phyloP scores from a whole-genome alignment of 345 rosid species.

The Luvunga scandens region DNA sequence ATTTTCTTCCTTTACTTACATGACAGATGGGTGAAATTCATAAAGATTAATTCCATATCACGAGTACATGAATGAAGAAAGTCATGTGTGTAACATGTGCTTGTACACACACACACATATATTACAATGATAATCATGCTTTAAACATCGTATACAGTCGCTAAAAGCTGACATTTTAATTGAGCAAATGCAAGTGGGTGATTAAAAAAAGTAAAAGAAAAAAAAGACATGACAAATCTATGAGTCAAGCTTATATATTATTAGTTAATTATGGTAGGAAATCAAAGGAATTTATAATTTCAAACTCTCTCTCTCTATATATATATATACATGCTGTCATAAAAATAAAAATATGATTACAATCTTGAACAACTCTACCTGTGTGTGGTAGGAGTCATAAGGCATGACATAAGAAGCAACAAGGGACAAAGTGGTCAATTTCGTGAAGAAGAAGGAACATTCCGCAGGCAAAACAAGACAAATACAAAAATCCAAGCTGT shows the following conservation, averaged over 20 bases:
- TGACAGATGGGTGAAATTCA: not conserved
- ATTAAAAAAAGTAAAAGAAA: too few relatives aligned
- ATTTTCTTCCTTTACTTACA: not conserved
- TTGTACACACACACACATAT: not conserved
- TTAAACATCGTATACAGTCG: not conserved
- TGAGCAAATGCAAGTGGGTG: not conserved
- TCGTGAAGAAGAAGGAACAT: not conserved
- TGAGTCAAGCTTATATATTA: not conserved
- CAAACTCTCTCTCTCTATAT: too few relatives aligned
- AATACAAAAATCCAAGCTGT: conserved; percentile 22
- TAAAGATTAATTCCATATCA: not conserved
- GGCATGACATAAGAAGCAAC: not conserved
- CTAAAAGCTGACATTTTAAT: not conserved
- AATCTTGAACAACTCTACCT: conserved; percentile 5
- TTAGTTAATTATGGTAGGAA: not conserved
- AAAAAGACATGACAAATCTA: not conserved
- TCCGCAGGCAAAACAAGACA: conserved; percentile 24
- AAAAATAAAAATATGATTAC: not conserved
- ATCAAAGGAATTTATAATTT: not conserved
- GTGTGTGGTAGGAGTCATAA: conserved; percentile 14
- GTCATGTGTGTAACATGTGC: not conserved
- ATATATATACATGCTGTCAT: not conserved
- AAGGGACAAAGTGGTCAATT: conserved; percentile 8
- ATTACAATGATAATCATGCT: not conserved
- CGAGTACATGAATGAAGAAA: not conserved